Evolutionary conservation across 192 early-diverging fungal species (phyloP), one percentile per base, ranked within the genome.

Genomic region (Anaeromyces robustus): DNA sequence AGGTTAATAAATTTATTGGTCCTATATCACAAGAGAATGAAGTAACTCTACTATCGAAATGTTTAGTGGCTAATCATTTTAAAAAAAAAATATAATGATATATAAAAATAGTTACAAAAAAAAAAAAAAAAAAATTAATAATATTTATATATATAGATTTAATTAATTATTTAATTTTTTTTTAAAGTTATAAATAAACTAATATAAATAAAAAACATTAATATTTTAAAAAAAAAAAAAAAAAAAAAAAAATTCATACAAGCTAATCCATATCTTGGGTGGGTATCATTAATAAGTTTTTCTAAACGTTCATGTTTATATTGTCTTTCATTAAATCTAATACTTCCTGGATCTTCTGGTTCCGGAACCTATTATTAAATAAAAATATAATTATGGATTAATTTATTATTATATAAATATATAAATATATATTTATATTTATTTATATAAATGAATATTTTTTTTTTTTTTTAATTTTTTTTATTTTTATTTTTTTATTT

Each of bases 321-420:
- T 77, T 90, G 86, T 59, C 92, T 85, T 80, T 94, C 90, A 81
- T 89, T 94, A 82, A 89, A 93, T 29, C 87, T 88, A 2, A 92
- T 82, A 85, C 94, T 95, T 37, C 95, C 95, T 13, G 92, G 92
- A 80, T 94, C 92, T 80, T 96, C 95, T 9, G 90, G 85, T 81
- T 95, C 94, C 12, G 93, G 90, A 37, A 86, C 78, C 86, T 89
- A 41, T 83, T n/a, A 26, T 43, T 82, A 29, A 52, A 77, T 43
- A 77, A 2, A 30, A 26, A 79, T 13, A 12, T 77, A 83, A 79
- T 81, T 77, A 79, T 2, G 77, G 26, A 22, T 29, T 59, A 82
- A 29, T 80, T n/a, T n/a, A n/a, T n/a, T n/a, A n/a, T n/a, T n/a
- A n/a, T n/a, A n/a, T n/a, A n/a, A n/a, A n/a, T n/a, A n/a, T n/a